These are phyloP conservation scores for Fagopyrum tataricum DNA, from an alignment of 148 eudicot species.

Conservation along the genomic window DNA sequence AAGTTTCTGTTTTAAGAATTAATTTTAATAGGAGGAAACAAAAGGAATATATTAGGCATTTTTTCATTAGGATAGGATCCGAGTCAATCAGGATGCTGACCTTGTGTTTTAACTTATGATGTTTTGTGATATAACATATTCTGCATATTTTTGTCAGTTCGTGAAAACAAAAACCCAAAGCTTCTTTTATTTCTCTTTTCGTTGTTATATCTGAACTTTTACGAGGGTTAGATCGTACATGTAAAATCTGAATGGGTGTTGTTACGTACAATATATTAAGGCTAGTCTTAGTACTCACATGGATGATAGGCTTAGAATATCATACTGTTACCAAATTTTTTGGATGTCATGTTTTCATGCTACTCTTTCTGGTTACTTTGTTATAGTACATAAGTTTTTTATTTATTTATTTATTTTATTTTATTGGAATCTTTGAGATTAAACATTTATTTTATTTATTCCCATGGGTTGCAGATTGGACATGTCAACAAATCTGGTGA, in stretches of 20 bases:
- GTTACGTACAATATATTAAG: background rate
- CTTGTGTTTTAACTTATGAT: background rate
- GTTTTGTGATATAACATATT: background rate
- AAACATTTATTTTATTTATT: conserved; percentile 13
- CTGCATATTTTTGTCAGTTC: background rate
- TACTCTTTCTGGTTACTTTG: background rate
- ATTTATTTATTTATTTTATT: too few species aligned
- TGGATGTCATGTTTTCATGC: background rate
- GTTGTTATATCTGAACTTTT: background rate
- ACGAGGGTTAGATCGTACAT: background rate
- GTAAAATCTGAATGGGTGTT: background rate
- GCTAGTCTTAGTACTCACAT: background rate
- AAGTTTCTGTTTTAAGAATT: too few species aligned
- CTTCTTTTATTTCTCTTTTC: background rate
- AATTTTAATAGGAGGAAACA: too few species aligned
- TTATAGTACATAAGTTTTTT: background rate
- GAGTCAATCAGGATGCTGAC: background rate
- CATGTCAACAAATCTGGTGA: conserved; percentile 95
- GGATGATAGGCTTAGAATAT: background rate
- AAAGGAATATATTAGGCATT: too few species aligned
- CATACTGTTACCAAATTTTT: background rate
- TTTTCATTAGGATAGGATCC: too few species aligned
- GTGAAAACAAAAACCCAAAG: background rate
- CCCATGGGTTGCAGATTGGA: conserved; percentile 56
- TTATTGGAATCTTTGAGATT: background rate